Base-by-base conservation (phyloP, 1,284 basidiomycete species). In the Malassezia restricta region DNA sequence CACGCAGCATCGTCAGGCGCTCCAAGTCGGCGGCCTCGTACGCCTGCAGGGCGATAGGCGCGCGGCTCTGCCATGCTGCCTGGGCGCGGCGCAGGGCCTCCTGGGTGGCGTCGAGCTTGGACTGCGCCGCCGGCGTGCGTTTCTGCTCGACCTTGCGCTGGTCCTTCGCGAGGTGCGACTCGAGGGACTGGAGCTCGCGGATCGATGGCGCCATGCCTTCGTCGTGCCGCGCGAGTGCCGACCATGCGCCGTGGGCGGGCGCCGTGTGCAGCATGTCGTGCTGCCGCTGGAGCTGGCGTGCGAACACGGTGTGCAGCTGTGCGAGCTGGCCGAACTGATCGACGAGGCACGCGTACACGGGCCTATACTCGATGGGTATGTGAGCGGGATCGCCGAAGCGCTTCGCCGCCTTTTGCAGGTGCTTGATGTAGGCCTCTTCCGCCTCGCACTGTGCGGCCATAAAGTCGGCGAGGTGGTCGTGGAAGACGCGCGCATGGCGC, bases 391-490 rank as follows among this genome's bases (percentile, higher is more conserved):
- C 59, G 7, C 62, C 58, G 24, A 64, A 75, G 65, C 49, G 71
- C 48, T 67, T 64, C 1, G 73, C 62, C 30, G 79, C 64, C 64
- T 78, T 78, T n/a, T 73, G 61, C 17, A 80, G 73, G 20, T 74
- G 65, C 29, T 76, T 74, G n/a, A 76, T 73, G 58, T 79, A 79
- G 32, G 63, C 47, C 14, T 74, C 68, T 53, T 80, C 78, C 39
- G 77, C 74, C 3, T 64, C 64, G 0, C 75, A 69, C 20, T 78
- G 73, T 40, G 78, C 78, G 33, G 74, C 74, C 67, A 76, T 77
- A 53, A 78, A 74, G 47, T 78, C 75, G 27, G 77, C 75, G 17
- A 71, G 63, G 15, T 70, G 64, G 28, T 71, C 68, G 46, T 65
- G 61, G 49, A 71, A 62, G 6, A 59, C 45, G 38, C 56, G 62